Evolutionary conservation across 164 flowering plant species (phyloP), one percentile per base, ranked within the genome.

Genomic region (Dillenia turbinata): DNA sequence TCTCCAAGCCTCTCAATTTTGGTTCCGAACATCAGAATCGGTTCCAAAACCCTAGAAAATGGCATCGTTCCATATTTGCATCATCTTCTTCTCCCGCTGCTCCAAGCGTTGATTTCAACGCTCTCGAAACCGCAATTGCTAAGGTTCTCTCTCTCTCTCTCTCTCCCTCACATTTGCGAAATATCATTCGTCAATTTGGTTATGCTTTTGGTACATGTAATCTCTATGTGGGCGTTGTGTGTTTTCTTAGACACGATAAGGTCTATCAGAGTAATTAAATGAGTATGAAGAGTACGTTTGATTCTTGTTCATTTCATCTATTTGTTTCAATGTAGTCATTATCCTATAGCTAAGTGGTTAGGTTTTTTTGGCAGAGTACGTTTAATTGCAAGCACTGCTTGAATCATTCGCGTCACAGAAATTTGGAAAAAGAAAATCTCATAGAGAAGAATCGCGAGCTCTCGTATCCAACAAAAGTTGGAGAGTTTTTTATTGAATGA

Each of bases 91-190:
- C 92, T 64, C 72, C 89, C 66, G 85, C 92, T 58, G 76, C 79
- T 66, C 74, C 92, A 10, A 81, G 75, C 10, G 76, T 89, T 56
- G 88, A 89, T 67, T 64, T 91, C 56, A 78, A 73, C 54, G 46
- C 80, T 44, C 90, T 91, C 24, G 73, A 87, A 67, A 68, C 93
- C 52, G 90, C 97, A 71, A 77, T 91, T 74, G 77, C 72, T 0
- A 80, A 83, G 90, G 97, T 88, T 62, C 24, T 8, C 47, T 9
- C 45, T 16, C 14, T 44, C 44, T 46, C 12, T 9, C 11, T 10
- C 47, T n/a, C n/a, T 54, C 13, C 54, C 14, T 56, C 7, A 1
- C 8, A 15, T 57, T 44, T 14, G 14, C 47, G 22, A 11, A 49
- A 11, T 24, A 11, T 48, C 22, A 9, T 3, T 47, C 14, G 9